A percentile compares a stretch with the other conserved stretches of the same genome.
phyloP scores from a whole-genome alignment of 179 eudicot species.

The Patellifolia procumbens region DNA sequence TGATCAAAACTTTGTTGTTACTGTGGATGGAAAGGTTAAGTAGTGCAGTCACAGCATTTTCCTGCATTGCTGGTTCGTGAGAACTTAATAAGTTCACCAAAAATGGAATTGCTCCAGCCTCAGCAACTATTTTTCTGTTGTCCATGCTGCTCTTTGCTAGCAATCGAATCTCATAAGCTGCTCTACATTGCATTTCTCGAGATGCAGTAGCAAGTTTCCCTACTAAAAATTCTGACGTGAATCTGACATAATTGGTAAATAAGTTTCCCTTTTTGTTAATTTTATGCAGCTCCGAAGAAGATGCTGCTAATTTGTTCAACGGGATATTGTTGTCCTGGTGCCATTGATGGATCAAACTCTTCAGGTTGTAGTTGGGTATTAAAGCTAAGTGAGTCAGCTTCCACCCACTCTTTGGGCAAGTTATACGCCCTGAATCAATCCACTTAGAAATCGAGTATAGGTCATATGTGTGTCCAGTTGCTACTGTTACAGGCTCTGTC shows the following conservation, averaged over 20 bases:
- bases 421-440: slow-evolving; percentile 61
- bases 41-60: slow-evolving; percentile 63
- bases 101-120: slow-evolving; percentile 67
- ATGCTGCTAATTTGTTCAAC: slow-evolving; percentile 28
- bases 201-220: slow-evolving; percentile 70
- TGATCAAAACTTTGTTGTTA: slow-evolving; percentile 51
- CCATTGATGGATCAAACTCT: slow-evolving; percentile 59
- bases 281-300: slow-evolving; percentile 33
- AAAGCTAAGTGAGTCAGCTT: slow-evolving; percentile 60
- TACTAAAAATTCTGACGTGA: slow-evolving; percentile 60
- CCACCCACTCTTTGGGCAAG: slow-evolving; percentile 63
- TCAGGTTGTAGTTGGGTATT: slow-evolving; percentile 58
- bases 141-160: slow-evolving; percentile 67
- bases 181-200: slow-evolving; percentile 52
- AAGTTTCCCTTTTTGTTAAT: slow-evolving; percentile 36
- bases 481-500: slow-evolving; percentile 62
- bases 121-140: slow-evolving; percentile 51
- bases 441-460: slow-evolving; percentile 56
- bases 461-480: slow-evolving; percentile 70
- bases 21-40: slow-evolving; percentile 61
- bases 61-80: slow-evolving; percentile 52
- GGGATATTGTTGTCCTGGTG: slow-evolving; percentile 52
- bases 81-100: slow-evolving; percentile 50
- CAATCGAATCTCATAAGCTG: slow-evolving; percentile 63
- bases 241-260: slow-evolving; percentile 38